These are phyloP conservation scores for Gossypium ekmanianum DNA, from an alignment of 345 rosid genomes.

Conservation along the genomic window DNA sequence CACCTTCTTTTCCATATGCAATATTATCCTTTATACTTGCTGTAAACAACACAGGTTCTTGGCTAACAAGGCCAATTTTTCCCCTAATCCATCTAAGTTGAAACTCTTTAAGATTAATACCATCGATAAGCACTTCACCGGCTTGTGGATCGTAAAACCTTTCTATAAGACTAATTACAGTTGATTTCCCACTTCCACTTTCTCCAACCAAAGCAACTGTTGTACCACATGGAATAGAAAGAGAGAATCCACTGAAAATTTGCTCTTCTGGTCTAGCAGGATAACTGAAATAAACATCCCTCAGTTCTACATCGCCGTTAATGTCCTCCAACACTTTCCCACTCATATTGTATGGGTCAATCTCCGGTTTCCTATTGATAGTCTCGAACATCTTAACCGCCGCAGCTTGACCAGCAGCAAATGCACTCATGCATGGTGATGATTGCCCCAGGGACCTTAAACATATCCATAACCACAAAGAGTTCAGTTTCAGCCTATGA, in stretches of 20 bases:
- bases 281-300: slow-evolving; percentile 33
- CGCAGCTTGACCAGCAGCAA: slow-evolving; percentile 22
- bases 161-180: slow-evolving; percentile 66
- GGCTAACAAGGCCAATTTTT: slow-evolving; percentile 76
- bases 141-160: slow-evolving; percentile 73
- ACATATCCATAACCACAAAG: not conserved
- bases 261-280: slow-evolving; percentile 51
- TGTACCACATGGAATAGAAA: slow-evolving; percentile 56
- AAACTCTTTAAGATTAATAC: slow-evolving; percentile 45
- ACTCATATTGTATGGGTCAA: slow-evolving; percentile 50
- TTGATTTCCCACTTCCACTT: slow-evolving; percentile 90
- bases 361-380: slow-evolving; percentile 55
- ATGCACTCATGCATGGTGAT: slow-evolving; percentile 66
- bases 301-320: slow-evolving; percentile 59
- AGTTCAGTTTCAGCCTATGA: not conserved
- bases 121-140: slow-evolving; percentile 37
- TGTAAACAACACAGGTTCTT: slow-evolving; percentile 73
- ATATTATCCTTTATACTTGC: slow-evolving; percentile 66
- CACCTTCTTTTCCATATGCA: slow-evolving; percentile 67
- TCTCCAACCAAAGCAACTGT: slow-evolving; percentile 80
- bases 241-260: slow-evolving; percentile 61
- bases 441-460: slow-evolving; percentile 80
- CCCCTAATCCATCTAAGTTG: slow-evolving; percentile 71
- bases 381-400: slow-evolving; percentile 79
- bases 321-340: slow-evolving; percentile 58